A percentile compares a stretch with the other conserved stretches of the same genome.
Conservation (phyloP, 2,329 filamentous ascomycete species). For the Exophiala calicioides region DNA sequence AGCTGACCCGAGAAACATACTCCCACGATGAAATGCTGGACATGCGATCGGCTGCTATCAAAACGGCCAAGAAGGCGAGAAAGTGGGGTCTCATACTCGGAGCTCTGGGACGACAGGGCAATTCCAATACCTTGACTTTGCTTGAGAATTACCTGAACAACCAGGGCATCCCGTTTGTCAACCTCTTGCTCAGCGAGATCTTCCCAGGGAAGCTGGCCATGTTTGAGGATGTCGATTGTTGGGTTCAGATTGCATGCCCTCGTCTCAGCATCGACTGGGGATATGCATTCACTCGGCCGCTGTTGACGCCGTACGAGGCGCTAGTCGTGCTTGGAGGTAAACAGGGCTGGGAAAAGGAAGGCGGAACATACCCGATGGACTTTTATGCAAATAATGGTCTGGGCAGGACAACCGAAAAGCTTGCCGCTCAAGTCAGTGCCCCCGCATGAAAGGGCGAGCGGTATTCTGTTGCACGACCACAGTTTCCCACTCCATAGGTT, state of each 20-base stretch:
- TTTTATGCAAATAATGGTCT: constrained; percentile 93
- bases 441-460: constrained; percentile 15
- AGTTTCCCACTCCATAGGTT: too few relatives aligned
- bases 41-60: constrained; percentile 75
- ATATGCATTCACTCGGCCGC: constrained; percentile 84
- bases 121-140: constrained; percentile 84
- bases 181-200: constrained; percentile 87
- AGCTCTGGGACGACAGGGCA: constrained; percentile 88
- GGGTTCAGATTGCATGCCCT: constrained; percentile 98
- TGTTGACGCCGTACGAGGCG: constrained; percentile 94
- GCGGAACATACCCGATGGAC: constrained; percentile 87
- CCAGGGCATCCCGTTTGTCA: constrained; percentile 76
- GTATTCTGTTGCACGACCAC: too few relatives aligned
- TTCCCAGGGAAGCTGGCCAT: constrained; percentile 92
- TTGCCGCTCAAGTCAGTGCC: constrained; percentile 28
- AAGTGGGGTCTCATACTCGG: constrained; percentile 97
- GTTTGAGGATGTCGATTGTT: constrained; percentile 93
- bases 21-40: constrained; percentile 88
- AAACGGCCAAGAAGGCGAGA: constrained; percentile 70
- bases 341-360: constrained; percentile 68
- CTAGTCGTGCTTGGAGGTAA: constrained; percentile 80
- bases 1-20: constrained; percentile 87
- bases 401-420: constrained; percentile 67
- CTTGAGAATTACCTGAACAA: constrained; percentile 76
- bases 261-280: constrained; percentile 97